Base-by-base conservation (phyloP, 2,329 filamentous ascomycete species). In the Magnaporthales sp. region DNA sequence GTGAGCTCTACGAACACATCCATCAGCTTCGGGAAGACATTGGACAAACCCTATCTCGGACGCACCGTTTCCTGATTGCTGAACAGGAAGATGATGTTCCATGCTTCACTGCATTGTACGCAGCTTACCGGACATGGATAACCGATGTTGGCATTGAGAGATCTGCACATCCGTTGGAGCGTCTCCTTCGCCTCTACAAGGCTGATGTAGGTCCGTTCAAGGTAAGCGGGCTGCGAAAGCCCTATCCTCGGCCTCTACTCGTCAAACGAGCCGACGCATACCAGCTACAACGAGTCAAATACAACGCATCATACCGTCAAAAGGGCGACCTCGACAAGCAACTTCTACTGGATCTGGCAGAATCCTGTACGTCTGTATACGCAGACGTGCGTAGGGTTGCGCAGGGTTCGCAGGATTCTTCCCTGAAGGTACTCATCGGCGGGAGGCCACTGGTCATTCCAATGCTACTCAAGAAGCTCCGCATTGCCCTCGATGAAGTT, bases 61-160 rank as follows among this genome's bases (percentile, higher is more conserved):
- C 96, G 0, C 96, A 99, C 77, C 79, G 83, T 1, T 99, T 97
- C 79, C 80, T 99, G 67, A 89, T 87, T 22, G 80, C 87, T 68
- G 89, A 94, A 68, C 93, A 97, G 74, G 92, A 98, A 75, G 95
- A 99, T 74, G 95, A 99, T 75, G 95, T 99, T 0, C 88, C 91
- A 19, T 97, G 93, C 77, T 99, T 99, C 78, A 97, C 93, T 27
- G 88, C 93, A 0, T 79, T 99, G 2, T 99, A 97, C 77, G 91
- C 91, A 26, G 92, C 94, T 1, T 99, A 97, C 76, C 86, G 92
- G 60, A 95, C 92, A 9, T 99, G 93, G 93, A 98, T 99, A 73
- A 93, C 96, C 1, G 95, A 99, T 73, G 93, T 99, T 56, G 95
- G 96, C 22, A 96, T 97, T 68, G 95, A 99, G 78, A 86, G 94